phyloP scores from a whole-genome alignment of 2,329 filamentous ascomycete genomes.

The Talaromyces piceae region DNA sequence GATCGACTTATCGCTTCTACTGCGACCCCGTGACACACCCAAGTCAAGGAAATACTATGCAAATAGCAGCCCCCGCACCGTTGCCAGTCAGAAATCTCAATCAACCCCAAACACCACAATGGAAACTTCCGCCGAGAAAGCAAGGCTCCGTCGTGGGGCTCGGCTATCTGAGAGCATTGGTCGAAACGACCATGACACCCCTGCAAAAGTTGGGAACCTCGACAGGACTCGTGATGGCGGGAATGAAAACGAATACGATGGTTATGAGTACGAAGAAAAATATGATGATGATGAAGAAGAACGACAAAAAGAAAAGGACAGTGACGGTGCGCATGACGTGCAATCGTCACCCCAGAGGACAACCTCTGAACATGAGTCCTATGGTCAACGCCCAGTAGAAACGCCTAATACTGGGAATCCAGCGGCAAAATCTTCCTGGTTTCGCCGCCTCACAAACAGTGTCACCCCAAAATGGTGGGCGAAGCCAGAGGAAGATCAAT shows the following conservation, averaged over 20 bases:
- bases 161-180: not conserved
- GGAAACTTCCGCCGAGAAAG: not conserved
- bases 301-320: conserved; percentile 1
- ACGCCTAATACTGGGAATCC: conserved; percentile 2
- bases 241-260: conserved; percentile 1
- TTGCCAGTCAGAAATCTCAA: conserved; percentile 12
- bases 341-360: not conserved
- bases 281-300: not conserved
- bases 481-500: conserved; percentile 2
- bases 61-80: conserved; percentile 23
- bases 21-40: conserved; percentile 27
- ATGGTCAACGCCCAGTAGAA: not conserved
- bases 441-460: conserved; percentile 19
- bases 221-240: no score
- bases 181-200: not conserved
- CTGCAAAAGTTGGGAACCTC: not conserved
- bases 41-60: conserved; percentile 31
- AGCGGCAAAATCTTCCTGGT: conserved; percentile 28
- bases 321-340: conserved; percentile 14
- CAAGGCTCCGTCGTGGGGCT: not conserved
- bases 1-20: conserved; percentile 27
- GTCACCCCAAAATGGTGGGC: conserved; percentile 13
- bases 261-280: not conserved
- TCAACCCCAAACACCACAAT: not conserved
- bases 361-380: not conserved